Evolutionary conservation across 2,329 filamentous ascomycete species (phyloP).

Genomic region (Xylaria sp.): DNA sequence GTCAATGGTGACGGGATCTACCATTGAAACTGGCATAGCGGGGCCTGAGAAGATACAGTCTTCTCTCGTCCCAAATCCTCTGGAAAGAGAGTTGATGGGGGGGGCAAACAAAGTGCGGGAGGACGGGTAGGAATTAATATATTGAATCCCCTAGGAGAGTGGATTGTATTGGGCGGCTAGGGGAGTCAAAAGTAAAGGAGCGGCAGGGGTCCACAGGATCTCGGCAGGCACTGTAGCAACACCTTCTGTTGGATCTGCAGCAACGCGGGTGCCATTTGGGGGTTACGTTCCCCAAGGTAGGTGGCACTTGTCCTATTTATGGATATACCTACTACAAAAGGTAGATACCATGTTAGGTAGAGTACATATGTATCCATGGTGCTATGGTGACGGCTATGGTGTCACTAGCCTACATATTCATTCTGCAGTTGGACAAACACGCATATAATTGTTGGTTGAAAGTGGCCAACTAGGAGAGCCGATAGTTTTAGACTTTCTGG

Average conservation of each 20-base stretch:
- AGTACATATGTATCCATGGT: neutral
- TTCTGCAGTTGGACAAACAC: conserved; percentile 3
- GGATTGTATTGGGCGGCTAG: conserved; percentile 24
- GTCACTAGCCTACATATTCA: conserved; percentile 8
- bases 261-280: neutral
- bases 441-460: conserved; percentile 3
- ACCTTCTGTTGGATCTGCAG: conserved; percentile 8
- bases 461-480: neutral
- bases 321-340: neutral
- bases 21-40: conserved; percentile 43
- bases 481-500: neutral
- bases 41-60: conserved; percentile 6
- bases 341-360: neutral
- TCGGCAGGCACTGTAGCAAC: conserved; percentile 18
- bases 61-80: conserved; percentile 7
- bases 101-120: conserved; percentile 12
- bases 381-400: neutral
- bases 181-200: conserved; percentile 11
- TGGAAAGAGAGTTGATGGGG: conserved; percentile 9
- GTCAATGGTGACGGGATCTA: conserved; percentile 65
- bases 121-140: conserved; percentile 26
- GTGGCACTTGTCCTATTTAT: neutral
- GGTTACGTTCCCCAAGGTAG: neutral
- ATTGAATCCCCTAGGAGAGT: conserved; percentile 20
- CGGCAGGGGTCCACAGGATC: conserved; percentile 16